phyloP scores from a whole-genome alignment of 306 rosid genomes.

The Lotus japonicus region DNA sequence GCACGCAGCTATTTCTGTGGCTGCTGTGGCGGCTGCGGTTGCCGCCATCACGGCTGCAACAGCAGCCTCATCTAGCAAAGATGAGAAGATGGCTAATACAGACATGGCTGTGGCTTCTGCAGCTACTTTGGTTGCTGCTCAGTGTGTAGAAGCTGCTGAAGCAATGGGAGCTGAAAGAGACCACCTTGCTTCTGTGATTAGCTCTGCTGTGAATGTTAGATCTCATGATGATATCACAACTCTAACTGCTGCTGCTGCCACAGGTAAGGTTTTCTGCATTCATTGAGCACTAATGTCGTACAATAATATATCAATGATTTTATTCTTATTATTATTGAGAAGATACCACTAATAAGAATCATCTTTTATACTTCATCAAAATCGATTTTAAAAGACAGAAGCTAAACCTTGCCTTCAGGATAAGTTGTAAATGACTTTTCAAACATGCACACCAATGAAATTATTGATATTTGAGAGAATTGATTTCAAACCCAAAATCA shows the following conservation, averaged over 20 bases:
- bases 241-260: conserved; percentile 99
- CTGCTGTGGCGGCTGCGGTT: conserved; percentile 78
- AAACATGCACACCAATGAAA: no score
- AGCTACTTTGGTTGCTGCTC: conserved; percentile 88
- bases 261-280: conserved; percentile 43
- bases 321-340: no score
- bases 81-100: conserved; percentile 56
- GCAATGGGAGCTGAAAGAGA: conserved; percentile 92
- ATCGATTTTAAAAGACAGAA: no score
- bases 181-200: conserved; percentile 75
- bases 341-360: no score
- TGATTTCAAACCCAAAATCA: no score
- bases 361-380: no score
- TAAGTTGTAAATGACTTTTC: no score
- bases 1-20: conserved; percentile 88
- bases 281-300: not conserved
- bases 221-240: conserved; percentile 83
- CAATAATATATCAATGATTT: no score
- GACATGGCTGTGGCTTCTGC: conserved; percentile 94
- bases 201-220: conserved; percentile 87
- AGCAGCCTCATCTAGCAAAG: conserved; percentile 59
- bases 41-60: conserved; percentile 91
- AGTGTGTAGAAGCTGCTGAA: conserved; percentile 95
- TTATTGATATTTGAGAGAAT: no score
- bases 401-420: no score